Evolutionary conservation across 768 basidiomycete species (phyloP).

Genomic region (Trametes cinnabarina): DNA sequence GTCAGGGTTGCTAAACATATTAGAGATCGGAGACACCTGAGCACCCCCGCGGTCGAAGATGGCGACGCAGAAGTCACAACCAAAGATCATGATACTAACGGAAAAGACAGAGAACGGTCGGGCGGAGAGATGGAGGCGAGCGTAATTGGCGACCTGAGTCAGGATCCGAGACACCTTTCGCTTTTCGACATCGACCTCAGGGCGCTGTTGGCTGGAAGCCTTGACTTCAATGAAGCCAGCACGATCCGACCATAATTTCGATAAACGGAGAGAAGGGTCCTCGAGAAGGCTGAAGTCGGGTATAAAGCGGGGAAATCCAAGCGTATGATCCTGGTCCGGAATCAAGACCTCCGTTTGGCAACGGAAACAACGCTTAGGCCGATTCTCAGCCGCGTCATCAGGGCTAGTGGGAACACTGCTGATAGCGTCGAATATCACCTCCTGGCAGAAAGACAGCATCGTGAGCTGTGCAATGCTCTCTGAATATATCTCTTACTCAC

Average conservation of each 20-base stretch:
- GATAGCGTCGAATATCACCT: neutral
- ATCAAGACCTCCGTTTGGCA: neutral
- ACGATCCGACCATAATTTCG: neutral
- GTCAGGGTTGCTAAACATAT: slow-evolving; percentile 25
- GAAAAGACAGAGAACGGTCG: slow-evolving; percentile 33
- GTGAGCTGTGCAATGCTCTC: neutral
- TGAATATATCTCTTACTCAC: neutral
- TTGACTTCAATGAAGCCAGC: neutral
- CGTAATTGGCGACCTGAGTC: slow-evolving; percentile 27
- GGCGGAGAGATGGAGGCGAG: slow-evolving; percentile 26
- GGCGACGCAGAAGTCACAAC: slow-evolving; percentile 29
- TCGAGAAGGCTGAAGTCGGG: neutral
- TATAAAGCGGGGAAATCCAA: neutral
- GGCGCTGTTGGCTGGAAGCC: neutral
- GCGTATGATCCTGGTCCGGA: neutral
- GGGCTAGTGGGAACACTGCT: too few species aligned
- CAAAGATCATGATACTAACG: slow-evolving; percentile 31
- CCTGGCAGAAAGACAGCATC: neutral
- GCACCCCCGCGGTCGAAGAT: slow-evolving; percentile 34
- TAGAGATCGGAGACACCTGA: slow-evolving; percentile 23
- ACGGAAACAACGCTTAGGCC: neutral
- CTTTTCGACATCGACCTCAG: neutral
- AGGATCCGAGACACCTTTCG: neutral
- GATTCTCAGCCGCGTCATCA: neutral
- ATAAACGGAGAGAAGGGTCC: neutral